Evolutionary conservation across 805 yeast genomes (phyloP).

Genomic region (Jamesozyma spencerorum): DNA sequence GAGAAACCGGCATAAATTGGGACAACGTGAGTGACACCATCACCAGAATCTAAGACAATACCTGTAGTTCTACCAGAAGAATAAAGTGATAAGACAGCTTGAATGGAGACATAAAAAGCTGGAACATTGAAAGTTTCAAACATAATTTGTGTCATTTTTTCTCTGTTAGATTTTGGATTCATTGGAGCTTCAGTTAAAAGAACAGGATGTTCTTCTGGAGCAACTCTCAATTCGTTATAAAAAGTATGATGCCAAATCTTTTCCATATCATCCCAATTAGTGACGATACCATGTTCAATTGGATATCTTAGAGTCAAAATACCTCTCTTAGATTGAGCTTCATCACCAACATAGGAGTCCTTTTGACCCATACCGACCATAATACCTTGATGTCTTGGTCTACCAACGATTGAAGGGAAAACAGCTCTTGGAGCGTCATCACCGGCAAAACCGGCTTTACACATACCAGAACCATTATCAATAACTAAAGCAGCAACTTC

Average conservation of each 20-base stretch:
- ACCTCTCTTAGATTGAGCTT: slow-evolving; percentile 99
- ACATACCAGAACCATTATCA: slow-evolving; percentile 99
- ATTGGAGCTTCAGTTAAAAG: slow-evolving; percentile 98
- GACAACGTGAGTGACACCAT: slow-evolving; percentile 99
- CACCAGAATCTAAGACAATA: slow-evolving; percentile 99
- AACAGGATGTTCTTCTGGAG: slow-evolving; percentile 99
- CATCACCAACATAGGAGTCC: slow-evolving; percentile 99
- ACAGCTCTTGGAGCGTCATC: slow-evolving; percentile 99
- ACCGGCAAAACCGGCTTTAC: slow-evolving; percentile 99
- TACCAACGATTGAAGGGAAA: slow-evolving; percentile 99
- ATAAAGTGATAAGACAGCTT: slow-evolving; percentile 95
- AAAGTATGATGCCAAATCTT: slow-evolving; percentile 99
- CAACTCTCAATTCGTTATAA: slow-evolving; percentile 99
- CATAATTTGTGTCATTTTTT: slow-evolving; percentile 99
- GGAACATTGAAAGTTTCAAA: slow-evolving; percentile 99
- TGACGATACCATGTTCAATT: slow-evolving; percentile 99
- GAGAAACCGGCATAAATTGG: slow-evolving; percentile 99
- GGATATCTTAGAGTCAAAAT: slow-evolving; percentile 97
- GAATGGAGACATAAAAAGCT: slow-evolving; percentile 97
- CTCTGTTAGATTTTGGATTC: slow-evolving; percentile 99
- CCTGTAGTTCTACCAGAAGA: slow-evolving; percentile 99
- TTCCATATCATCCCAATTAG: slow-evolving; percentile 99
- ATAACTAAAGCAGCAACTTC: slow-evolving; percentile 56
- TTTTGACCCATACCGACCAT: slow-evolving; percentile 99
- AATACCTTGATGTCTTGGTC: slow-evolving; percentile 99